Base-by-base conservation (phyloP, 176 grass and related monocot genomes). In the Saccharum officinarum region DNA sequence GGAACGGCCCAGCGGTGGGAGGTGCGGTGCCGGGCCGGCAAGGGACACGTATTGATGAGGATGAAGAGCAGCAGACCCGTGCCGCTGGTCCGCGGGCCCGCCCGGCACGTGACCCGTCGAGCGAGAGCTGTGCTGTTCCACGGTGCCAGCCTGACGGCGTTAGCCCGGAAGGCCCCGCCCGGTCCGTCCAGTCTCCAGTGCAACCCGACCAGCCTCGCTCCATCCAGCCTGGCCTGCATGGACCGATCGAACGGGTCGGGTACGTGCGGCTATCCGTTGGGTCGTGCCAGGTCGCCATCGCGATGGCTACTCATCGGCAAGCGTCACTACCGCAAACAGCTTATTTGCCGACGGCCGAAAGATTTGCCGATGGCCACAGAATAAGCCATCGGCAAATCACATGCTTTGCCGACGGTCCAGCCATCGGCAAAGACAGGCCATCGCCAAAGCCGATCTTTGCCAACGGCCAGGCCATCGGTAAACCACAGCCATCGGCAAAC, bases 11-110 rank as follows among this genome's bases (percentile, higher is more conserved):
- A 3, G 66, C 66, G 17, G 33, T 31, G 6, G 18, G 70, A 8
- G 55, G 70, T 44, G 69, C 69, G 57, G 40, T 75, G 71, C 30
- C 71, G 40, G 82, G 12, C 40, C 71, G 12, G 72, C 60, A 14
- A 67, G 72, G 72, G 82, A 67, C 72, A 84, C 34, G 60, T 44
- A 76, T 67, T 54, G 2, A 67, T 57, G 6, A 64, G 28, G 33
- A 28, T 28, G 28, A 28, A 28, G 1, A 34, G 17, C 28, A 28
- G 8, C 36, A 44, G 0, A 8, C 57, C 60, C 17, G 20, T 66
- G 60, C 15, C 60, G 14, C 13, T 64, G 76, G 5, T 8, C n/a
- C 23, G 38, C 22, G 76, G 76, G 8, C 60, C 60, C 52, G 4
- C 12, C 10, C 13, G 10, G 8, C 77, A 80, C 60, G 77, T 80